Base-by-base conservation (phyloP, 2,329 filamentous ascomycete genomes). In the Teratosphaeria zuluensis region DNA sequence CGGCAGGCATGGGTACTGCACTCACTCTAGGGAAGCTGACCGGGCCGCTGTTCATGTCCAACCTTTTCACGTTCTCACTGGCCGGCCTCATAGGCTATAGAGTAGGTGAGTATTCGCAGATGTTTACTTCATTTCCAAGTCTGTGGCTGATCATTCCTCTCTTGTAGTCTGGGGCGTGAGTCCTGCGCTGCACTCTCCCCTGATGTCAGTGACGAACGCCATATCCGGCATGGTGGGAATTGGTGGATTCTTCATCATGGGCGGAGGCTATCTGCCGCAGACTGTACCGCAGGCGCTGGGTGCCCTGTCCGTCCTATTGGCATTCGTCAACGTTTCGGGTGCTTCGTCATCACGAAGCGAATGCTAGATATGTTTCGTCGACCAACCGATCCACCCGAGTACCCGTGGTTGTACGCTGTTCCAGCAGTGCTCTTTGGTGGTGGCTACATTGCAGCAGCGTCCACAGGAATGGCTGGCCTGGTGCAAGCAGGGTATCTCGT, bases 321-420 rank as follows among this genome's bases (percentile, higher is more conserved):
- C 90, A 0, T 95, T 94, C 69, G 88, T 95, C 62, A 95, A 95
- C 64, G 85, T 96, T 2, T 87, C 88, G 0, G 91, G 91, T 59
- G 91, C 0, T 96, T 96, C 61, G 88, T 95, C 51, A 90, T 96
- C 60, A 95, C 90, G 2, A 95, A 95, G 75, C 82, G 91, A 62
- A 96, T 96, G 91, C 78, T 96, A 51, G 90, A 95, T 71, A 92
- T 92, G 89, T 92, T 92, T 71, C 88, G 88, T 70, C 82, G 88
- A 12, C 87, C 89, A 30, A 94, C 89, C 4, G 91, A 95, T 65
- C 91, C 90, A 33, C 85, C 88, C 0, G 91, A 96, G 71, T 95
- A 92, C 64, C 88, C 89, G 0, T 95, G 89, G 88, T 77, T 95
- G 0, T 95, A 94, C 68, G 88, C 85, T 1, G 77, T 95, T 58